A percentile compares a stretch with the other conserved stretches of the same genome.
phyloP scores from a whole-genome alignment of 371 early-diverging fungal species.

The Chytridiales sp. region DNA sequence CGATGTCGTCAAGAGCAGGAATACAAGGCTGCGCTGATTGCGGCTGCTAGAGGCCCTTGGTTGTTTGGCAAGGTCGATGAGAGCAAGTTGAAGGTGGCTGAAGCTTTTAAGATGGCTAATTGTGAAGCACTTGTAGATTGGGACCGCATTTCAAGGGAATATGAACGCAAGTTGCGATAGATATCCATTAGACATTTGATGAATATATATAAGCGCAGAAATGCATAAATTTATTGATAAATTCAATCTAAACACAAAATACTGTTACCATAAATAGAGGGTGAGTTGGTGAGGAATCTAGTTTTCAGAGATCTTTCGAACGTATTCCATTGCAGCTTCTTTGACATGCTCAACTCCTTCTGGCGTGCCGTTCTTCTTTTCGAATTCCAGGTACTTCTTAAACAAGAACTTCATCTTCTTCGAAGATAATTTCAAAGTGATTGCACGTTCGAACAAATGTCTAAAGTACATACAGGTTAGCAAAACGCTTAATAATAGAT shows the following conservation, averaged over 20 bases:
- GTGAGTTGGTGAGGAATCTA: not conserved
- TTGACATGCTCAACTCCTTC: conserved; percentile 83
- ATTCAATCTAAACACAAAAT: not conserved
- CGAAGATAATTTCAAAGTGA: conserved; percentile 82
- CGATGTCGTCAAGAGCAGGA: conserved; percentile 14
- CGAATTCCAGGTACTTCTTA: conserved; percentile 94
- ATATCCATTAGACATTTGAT: not conserved
- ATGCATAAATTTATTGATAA: not conserved
- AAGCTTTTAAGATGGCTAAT: conserved; percentile 9
- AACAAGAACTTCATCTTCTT: conserved; percentile 98
- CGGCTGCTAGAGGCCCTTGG: not conserved
- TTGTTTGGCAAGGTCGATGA: conserved; percentile 7
- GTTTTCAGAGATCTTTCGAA: conserved; percentile 50
- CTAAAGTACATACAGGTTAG: conserved; percentile 38
- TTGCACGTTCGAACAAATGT: conserved; percentile 85
- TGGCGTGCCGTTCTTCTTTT: conserved; percentile 79
- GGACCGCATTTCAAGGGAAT: not conserved
- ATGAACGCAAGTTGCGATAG: not conserved
- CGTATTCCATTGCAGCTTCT: conserved; percentile 79
- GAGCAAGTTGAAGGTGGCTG: not conserved
- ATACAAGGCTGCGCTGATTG: conserved; percentile 1
- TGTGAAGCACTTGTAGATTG: conserved; percentile 13
- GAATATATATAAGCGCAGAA: not conserved
- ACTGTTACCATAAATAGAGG: not conserved
- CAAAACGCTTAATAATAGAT: not conserved